Evolutionary conservation across 1,139 yeast species (phyloP), one percentile per base, ranked within the genome.

Genomic region (Yamadazyma oceani): DNA sequence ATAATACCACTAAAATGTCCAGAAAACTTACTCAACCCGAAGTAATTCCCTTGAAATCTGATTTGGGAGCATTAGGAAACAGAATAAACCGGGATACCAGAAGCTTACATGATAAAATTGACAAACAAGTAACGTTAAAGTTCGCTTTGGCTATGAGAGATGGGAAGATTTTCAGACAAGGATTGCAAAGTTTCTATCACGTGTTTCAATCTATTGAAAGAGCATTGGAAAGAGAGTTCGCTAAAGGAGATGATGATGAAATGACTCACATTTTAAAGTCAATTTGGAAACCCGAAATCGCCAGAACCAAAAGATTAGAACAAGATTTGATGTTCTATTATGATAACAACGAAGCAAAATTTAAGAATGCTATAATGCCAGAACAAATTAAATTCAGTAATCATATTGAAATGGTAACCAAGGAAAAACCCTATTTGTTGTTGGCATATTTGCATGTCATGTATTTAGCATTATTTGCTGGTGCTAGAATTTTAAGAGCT

Each of bases 401-500:
- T 32, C 89, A 82, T 55, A 84, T 87, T 39, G 62, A 68, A 35
- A 55, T 63, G 34, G 73, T 68, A 6, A 73, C 84, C 17, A 56
- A 57, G 24, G 80, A 75, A 35, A 82, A 82, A 53, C 95, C 95
- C 7, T 78, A 84, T 52, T 62, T 85, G 26, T 62, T 86, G 27
- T 67, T 87, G 40, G 95, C 95, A n/a, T 86, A 86, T 60, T 77
- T 87, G 66, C 95, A 86, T 55, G 94, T 85, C 32, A 75, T 86
- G 80, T 87, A 87, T 60, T 66, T 86, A 54, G 95, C 94, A 1
- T 71, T 87, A 35, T 87, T 87, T 64, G 95, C 95, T 5, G 96
- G 96, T 35, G 95, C 95, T 21, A 70, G 82, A 46, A 72, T 86
- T 36, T 75, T 86, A 79, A 68, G 84, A 42, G 80, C 89, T 1